Evolutionary conservation across 164 flowering plant genomes (phyloP).

Genomic region (Cinnamomum chago): DNA sequence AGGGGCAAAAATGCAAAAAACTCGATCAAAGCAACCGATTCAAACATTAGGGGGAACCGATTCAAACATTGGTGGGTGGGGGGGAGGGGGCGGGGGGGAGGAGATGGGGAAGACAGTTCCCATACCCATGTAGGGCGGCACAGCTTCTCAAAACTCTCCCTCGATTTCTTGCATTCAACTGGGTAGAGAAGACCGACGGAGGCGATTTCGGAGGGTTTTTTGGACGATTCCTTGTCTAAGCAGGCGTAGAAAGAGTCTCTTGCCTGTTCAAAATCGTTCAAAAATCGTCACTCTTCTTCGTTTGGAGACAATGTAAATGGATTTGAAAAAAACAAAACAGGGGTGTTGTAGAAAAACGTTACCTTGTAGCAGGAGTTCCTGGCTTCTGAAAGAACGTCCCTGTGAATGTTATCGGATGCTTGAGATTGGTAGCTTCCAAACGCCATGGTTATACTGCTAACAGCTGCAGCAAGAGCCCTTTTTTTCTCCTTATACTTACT

Average conservation of each 20-base stretch:
- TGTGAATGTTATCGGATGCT: conserved; percentile 22
- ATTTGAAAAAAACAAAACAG: not conserved
- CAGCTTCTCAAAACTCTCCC: conserved; percentile 48
- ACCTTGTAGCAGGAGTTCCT: conserved; percentile 85
- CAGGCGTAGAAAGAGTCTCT: conserved; percentile 84
- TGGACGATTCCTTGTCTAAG: conserved; percentile 60
- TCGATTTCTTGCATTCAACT: conserved; percentile 50
- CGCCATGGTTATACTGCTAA: not conserved
- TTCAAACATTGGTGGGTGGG: not conserved
- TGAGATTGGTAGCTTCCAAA: conserved; percentile 8
- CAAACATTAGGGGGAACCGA: not conserved
- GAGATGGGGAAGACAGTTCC: not conserved
- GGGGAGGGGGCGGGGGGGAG: too few relatives aligned
- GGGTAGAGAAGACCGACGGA: conserved; percentile 76
- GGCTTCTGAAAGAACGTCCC: conserved; percentile 62
- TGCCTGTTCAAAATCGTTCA: conserved; percentile 34
- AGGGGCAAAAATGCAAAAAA: too few relatives aligned
- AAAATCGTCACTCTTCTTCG: not conserved
- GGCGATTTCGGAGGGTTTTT: conserved; percentile 72
- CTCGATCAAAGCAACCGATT: not conserved
- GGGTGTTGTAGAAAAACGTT: not conserved
- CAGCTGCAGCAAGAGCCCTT: too few relatives aligned
- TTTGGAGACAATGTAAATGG: not conserved
- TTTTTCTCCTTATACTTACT: too few relatives aligned
- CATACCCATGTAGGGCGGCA: conserved; percentile 86